phyloP scores from a whole-genome alignment of 148 eudicot species.

The Rhododendron simsii region DNA sequence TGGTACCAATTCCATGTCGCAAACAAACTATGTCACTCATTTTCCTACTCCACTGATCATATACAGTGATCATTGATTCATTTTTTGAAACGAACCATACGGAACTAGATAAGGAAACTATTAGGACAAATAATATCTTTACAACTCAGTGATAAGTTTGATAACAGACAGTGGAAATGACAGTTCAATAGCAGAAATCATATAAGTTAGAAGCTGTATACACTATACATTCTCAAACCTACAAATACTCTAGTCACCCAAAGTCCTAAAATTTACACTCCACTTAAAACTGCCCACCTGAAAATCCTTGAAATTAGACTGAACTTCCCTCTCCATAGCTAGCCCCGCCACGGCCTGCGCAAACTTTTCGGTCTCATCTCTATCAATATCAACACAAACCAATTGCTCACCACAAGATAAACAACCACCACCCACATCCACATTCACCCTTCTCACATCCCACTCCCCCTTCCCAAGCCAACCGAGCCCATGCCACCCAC shows the following conservation, averaged over 20 bases:
- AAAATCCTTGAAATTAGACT: constrained; percentile 69
- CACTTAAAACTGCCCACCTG: constrained; percentile 43
- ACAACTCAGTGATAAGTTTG: neutral
- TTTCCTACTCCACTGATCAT: neutral
- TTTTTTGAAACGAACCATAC: neutral
- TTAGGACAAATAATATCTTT: neutral
- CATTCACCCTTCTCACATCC: constrained; percentile 43
- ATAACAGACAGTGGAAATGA: neutral
- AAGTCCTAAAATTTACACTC: neutral
- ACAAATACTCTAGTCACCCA: neutral
- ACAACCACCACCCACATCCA: constrained; percentile 51
- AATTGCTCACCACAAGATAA: constrained; percentile 53
- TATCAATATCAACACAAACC: constrained; percentile 78
- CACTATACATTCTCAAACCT: neutral
- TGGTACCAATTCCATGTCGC: neutral
- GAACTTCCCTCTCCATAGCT: constrained; percentile 77
- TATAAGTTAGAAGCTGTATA: neutral
- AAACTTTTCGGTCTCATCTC: constrained; percentile 72
- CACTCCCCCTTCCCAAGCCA: constrained; percentile 84
- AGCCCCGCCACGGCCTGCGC: constrained; percentile 71
- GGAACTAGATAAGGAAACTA: neutral
- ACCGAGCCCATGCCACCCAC: constrained; percentile 97
- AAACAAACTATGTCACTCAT: neutral
- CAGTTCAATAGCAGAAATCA: neutral
- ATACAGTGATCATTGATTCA: neutral